Conservation (phyloP, 2,329 filamentous ascomycete species). For the Verticillium klebahnii region DNA sequence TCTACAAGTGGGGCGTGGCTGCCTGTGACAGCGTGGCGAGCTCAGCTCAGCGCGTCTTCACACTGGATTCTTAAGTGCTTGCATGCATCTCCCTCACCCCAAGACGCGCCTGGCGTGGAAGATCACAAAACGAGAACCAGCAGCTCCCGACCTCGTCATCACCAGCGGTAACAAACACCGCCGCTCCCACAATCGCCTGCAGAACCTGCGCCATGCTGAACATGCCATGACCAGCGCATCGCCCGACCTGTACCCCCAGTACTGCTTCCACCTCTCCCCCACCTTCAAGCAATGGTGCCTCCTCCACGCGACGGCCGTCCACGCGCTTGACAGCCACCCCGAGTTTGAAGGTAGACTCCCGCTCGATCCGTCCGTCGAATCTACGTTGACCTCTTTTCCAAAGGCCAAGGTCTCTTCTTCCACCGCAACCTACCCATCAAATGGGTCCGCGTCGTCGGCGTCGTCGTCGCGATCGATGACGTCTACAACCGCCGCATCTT, state of each 20-base stretch:
- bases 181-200: background rate
- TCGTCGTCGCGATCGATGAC: slow-evolving; percentile 61
- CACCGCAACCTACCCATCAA: slow-evolving; percentile 70
- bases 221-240: slow-evolving; percentile 47
- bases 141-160: background rate
- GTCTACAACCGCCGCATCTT: slow-evolving; percentile 41
- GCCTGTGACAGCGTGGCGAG: background rate
- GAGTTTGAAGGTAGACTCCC: slow-evolving; percentile 47
- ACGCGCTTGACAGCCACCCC: slow-evolving; percentile 37
- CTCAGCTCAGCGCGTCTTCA: background rate
- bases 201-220: slow-evolving; percentile 8
- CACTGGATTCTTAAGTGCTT: background rate
- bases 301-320: slow-evolving; percentile 46
- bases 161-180: background rate
- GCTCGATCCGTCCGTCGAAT: background rate
- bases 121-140: background rate
- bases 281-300: slow-evolving; percentile 58
- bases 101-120: background rate
- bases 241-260: slow-evolving; percentile 49
- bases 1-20: background rate
- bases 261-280: slow-evolving; percentile 59
- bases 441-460: slow-evolving; percentile 67
- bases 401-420: slow-evolving; percentile 56
- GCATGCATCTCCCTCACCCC: background rate
- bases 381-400: background rate